phyloP scores from a whole-genome alignment of 305 asterid genomes.

The Fraxinus latifolia region DNA sequence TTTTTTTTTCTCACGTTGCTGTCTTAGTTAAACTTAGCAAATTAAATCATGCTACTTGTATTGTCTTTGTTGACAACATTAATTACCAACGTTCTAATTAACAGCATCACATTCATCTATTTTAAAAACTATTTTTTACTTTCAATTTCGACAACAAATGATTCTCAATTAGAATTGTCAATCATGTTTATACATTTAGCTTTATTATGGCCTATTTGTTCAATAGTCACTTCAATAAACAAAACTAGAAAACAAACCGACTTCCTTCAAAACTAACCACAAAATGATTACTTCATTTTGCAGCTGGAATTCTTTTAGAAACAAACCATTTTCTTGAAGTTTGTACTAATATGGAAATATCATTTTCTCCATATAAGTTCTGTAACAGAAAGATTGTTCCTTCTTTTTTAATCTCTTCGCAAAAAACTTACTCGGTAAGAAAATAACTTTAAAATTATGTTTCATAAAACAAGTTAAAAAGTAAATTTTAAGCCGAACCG shows the following conservation, averaged over 20 bases:
- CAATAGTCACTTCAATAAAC: background rate
- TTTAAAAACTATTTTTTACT: too few species aligned
- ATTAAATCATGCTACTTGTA: too few species aligned
- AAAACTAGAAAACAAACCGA: background rate
- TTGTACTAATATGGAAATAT: background rate
- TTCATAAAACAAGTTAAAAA: background rate
- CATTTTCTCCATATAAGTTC: background rate
- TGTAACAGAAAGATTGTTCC: background rate
- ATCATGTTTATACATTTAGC: too few species aligned
- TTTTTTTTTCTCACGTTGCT: background rate
- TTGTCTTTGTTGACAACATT: too few species aligned
- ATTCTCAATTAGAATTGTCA: too few species aligned
- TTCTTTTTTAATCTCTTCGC: background rate
- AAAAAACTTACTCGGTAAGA: background rate
- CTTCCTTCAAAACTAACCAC: background rate
- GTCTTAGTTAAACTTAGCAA: background rate
- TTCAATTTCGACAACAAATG: too few species aligned
- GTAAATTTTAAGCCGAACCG: too few species aligned
- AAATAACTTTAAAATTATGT: too few species aligned
- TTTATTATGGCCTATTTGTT: background rate
- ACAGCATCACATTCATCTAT: too few species aligned
- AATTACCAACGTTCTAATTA: too few species aligned
- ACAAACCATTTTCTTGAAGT: background rate
- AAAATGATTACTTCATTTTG: background rate
- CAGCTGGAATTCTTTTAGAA: background rate